phyloP scores from a whole-genome alignment of 345 rosid genomes.

The Hevea brasiliensis region DNA sequence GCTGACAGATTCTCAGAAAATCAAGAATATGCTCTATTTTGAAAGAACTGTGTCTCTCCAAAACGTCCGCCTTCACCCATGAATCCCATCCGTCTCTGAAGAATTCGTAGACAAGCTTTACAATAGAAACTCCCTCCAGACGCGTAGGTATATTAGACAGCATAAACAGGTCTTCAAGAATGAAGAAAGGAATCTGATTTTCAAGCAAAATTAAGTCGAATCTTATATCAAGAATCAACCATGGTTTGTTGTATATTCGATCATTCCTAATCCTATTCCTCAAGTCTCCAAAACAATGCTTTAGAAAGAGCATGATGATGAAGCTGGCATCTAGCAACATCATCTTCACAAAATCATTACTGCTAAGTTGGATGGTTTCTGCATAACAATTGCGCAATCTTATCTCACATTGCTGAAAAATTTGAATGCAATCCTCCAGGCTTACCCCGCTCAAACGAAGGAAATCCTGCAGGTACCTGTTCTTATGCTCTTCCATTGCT shows the following conservation, averaged over 20 bases:
- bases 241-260: background rate
- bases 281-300: background rate
- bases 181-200: conserved; percentile 14
- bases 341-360: background rate
- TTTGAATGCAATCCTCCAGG: background rate
- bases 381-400: conserved; percentile 13
- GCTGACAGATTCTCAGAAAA: background rate
- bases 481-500: conserved; percentile 17
- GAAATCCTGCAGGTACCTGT: conserved; percentile 9
- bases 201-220: background rate
- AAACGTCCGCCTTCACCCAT: background rate
- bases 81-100: background rate
- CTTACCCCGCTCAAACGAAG: background rate
- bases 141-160: background rate
- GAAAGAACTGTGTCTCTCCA: background rate
- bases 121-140: background rate
- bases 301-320: conserved; percentile 8
- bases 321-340: conserved; percentile 19
- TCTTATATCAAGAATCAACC: background rate
- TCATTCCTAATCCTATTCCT: background rate
- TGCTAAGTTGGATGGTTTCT: background rate
- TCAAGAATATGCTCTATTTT: background rate
- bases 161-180: conserved; percentile 2
- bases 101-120: background rate
- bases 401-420: background rate